Base-by-base conservation (phyloP, 352 stramenopile species). In the Phytophthora cryptogea region DNA sequence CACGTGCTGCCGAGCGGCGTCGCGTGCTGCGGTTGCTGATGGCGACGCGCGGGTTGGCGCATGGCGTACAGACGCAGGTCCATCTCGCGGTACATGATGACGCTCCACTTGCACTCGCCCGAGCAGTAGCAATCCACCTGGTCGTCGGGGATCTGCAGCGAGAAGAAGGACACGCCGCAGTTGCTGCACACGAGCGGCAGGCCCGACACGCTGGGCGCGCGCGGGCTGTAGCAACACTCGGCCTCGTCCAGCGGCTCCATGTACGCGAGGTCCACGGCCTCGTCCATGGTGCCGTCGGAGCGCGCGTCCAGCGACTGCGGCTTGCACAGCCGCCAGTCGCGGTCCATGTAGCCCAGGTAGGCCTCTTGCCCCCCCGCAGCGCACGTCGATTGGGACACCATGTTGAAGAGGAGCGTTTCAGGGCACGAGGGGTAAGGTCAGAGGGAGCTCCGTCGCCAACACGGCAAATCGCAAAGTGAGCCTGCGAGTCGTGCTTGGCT, bases 51-150 rank as follows among this genome's bases (percentile, higher is more conserved):
- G n/a, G 58, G 66, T n/a, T 39, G 59, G 16, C 74, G 76, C 59
- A 87, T 59, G 35, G 72, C 63, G 37, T 70, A 70, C 76, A 91
- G 76, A 47, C 78, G 84, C n/a, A 72, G 68, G 39, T 91, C 79
- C 76, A 94, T 92, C 43, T 94, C 81, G 14, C 74, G 76, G 66
- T 88, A 89, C 76, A 94, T 89, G 50, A 92, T 89, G 49, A 94
- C 83, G 56, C 85, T 94, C 85, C 85, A 94, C 67, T 94, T 94
- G 81, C 85, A 94, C 69, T 94, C 85, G 53, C 85, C 85, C 28
- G 85, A 94, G 68, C 85, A 94, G 63, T 92, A 94, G 62, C 74
- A 89, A 47, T 91, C 79, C 52, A 86, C 62, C 32, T 89, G 73
- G 54, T 88, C 79, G 40, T 82, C 69, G 3, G 72, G 66, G 37